Base-by-base conservation (phyloP, 768 basidiomycete species). In the Suillus luteus region DNA sequence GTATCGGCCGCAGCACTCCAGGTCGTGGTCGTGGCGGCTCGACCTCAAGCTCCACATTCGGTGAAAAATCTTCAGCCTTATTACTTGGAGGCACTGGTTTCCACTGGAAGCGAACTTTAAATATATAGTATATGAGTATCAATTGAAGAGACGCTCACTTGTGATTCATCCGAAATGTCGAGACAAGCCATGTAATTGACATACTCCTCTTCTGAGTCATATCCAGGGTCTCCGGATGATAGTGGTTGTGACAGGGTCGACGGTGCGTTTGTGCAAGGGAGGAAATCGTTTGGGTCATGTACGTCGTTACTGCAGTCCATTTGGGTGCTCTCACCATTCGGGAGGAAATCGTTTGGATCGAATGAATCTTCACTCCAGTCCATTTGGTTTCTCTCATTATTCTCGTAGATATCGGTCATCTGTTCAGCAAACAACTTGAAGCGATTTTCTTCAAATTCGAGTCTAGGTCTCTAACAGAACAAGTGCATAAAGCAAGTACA, bases 31-130 rank as follows among this genome's bases (percentile, higher is more conserved):
- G 65, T 35, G 57, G 31, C 14, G 43, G 22, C 33, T 48, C 38
- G 7, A 15, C 57, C 35, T 64, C 61, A 2, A 38, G 49, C 2
- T 67, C 59, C 38, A 64, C 54, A 46, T 58, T 59, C 7, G 70
- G 69, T 0, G 72, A 72, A 64, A 74, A 61, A 43, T 76, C 71
- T 64, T 77, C 75, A n/a, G 74, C 75, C 60, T 68, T 75, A 33
- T 75, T 75, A 38, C 69, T 64, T 40, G 65, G 65, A 0, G 75
- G 72, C 17, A 67, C 38, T 31, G 71, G 67, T n/a, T 64, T 59
- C 74, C 74, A 75, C 74, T 75, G 61, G 22, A 5, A 55, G 52
- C 22, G 41, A 60, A 51, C 55, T 15, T 19, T 1, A 27, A 22
- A 33, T 11, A 60, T 27, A 27, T 27, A 1, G n/a, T n/a, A n/a